Evolutionary conservation across 2,329 filamentous ascomycete genomes (phyloP), one percentile per base, ranked within the genome.

Genomic region (Alternaria hordeiaustralica): DNA sequence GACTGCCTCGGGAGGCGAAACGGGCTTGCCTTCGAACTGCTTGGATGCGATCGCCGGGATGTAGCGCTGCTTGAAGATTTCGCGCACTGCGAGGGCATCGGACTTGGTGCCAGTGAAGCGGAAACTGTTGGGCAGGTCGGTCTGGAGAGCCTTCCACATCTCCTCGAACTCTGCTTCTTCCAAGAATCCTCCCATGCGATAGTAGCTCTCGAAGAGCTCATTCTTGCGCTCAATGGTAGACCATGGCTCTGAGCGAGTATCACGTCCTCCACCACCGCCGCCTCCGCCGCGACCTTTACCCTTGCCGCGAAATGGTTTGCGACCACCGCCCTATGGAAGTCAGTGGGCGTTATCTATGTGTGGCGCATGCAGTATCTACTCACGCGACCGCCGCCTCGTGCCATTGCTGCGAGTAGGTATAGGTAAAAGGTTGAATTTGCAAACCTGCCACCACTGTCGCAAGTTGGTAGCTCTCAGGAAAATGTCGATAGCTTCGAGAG

Each of bases 21-120:
- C 94, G 13, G 87, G 86, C 73, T 90, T 86, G 75, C 92, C 95
- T 81, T 99, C 93, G 76, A 90, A 88, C 76, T 92, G 87, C 77
- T 97, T 96, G 63, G 90, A 89, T 55, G 89, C 90, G 71, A 99
- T 97, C 74, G 97, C 88, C 55, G 96, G 96, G 68, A 97, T 93
- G 79, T 97, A 97, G 80, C 92, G 88, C 60, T 92, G 89, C 81
- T 94, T 91, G 62, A 99, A 88, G 61, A 95, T 92, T 75, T 94
- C 88, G 84, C 96, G 93, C 61, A 98, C 96, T 60, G 92, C 89
- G 64, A 97, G 86, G n/a, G 96, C 96, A 82, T 99, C 95, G 66
- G 93, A 92, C 86, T 95, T 96, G 50, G 94, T 97, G 41, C 96
- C 96, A 64, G 94, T 96, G 83, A 99, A 99, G 65, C 96, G 90